These are phyloP conservation scores for Pseudozyma sp. DNA, from an alignment of 1,284 basidiomycete species.

Conservation along the genomic window DNA sequence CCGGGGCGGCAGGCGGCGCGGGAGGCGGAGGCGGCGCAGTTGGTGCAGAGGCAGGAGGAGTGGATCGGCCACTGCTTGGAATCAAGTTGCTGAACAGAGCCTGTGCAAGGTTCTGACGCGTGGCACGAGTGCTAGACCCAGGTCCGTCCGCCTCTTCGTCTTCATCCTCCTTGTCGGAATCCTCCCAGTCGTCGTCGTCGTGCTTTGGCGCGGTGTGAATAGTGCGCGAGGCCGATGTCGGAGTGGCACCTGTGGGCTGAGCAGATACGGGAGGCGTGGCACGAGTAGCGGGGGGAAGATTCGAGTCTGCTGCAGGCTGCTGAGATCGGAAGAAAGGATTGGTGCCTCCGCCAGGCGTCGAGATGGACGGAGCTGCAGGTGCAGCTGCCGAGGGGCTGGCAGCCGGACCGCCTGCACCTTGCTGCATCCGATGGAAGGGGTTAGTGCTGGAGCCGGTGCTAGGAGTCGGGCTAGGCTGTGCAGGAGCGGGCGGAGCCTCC, in stretches of 20 bases:
- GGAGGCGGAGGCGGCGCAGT: slow-evolving; percentile 45
- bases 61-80: slow-evolving; percentile 54
- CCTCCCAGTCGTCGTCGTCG: slow-evolving; percentile 66
- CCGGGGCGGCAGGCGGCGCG: slow-evolving; percentile 42
- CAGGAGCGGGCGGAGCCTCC: slow-evolving; percentile 25
- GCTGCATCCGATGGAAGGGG: slow-evolving; percentile 63
- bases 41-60: slow-evolving; percentile 48
- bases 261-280: slow-evolving; percentile 49
- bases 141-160: slow-evolving; percentile 65
- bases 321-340: slow-evolving; percentile 64
- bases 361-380: slow-evolving; percentile 28
- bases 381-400: slow-evolving; percentile 22
- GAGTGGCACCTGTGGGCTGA: slow-evolving; percentile 38
- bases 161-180: slow-evolving; percentile 63
- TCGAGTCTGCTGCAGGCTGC: slow-evolving; percentile 27
- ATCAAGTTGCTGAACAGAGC: slow-evolving; percentile 66
- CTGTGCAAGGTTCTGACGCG: slow-evolving; percentile 65
- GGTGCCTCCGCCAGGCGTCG: slow-evolving; percentile 42
- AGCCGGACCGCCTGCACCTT: slow-evolving; percentile 32
- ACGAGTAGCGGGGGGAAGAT: slow-evolving; percentile 45
- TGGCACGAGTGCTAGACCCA: slow-evolving; percentile 62
- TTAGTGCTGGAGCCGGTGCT: slow-evolving; percentile 53
- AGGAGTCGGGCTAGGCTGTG: slow-evolving; percentile 33
- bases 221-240: slow-evolving; percentile 31
- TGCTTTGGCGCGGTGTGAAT: slow-evolving; percentile 58